These are phyloP conservation scores for Sanghuangporus baumii DNA, from an alignment of 1,284 basidiomycete genomes.

Conservation along the genomic window DNA sequence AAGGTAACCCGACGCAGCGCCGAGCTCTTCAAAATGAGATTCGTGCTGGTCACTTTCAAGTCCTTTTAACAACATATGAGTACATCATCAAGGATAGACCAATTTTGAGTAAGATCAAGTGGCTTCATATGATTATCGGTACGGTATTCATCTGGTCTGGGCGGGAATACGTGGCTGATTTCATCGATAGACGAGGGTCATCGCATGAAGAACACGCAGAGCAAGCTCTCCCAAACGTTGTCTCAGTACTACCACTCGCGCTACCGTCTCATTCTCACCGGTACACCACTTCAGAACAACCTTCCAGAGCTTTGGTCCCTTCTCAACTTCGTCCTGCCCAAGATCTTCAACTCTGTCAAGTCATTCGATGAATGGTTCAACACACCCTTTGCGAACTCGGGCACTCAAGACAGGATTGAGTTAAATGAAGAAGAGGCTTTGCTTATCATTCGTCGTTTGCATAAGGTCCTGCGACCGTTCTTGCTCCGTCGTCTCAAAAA, in stretches of 20 bases:
- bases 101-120: slow-evolving; percentile 87
- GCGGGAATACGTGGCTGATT: slow-evolving; percentile 8
- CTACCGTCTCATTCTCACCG: slow-evolving; percentile 94
- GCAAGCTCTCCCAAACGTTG: slow-evolving; percentile 89
- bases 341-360: slow-evolving; percentile 99
- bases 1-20: slow-evolving; percentile 85
- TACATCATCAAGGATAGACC: slow-evolving; percentile 99
- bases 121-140: slow-evolving; percentile 99
- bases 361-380: slow-evolving; percentile 99
- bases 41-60: slow-evolving; percentile 85
- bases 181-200: slow-evolving; percentile 83
- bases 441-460: slow-evolving; percentile 95
- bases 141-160: slow-evolving; percentile 23
- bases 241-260: slow-evolving; percentile 91
- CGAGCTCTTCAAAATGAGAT: slow-evolving; percentile 71
- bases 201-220: slow-evolving; percentile 99
- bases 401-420: slow-evolving; percentile 95
- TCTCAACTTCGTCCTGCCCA: slow-evolving; percentile 97
- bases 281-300: slow-evolving; percentile 98
- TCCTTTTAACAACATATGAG: slow-evolving; percentile 96
- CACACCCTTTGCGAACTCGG: slow-evolving; percentile 97
- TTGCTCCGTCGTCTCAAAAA: slow-evolving; percentile 95
- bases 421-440: slow-evolving; percentile 99
- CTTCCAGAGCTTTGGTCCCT: slow-evolving; percentile 97
- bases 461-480: slow-evolving; percentile 98